These are phyloP conservation scores for Tulasnella sp. DNA, from an alignment of 768 basidiomycete genomes.

Conservation along the genomic window DNA sequence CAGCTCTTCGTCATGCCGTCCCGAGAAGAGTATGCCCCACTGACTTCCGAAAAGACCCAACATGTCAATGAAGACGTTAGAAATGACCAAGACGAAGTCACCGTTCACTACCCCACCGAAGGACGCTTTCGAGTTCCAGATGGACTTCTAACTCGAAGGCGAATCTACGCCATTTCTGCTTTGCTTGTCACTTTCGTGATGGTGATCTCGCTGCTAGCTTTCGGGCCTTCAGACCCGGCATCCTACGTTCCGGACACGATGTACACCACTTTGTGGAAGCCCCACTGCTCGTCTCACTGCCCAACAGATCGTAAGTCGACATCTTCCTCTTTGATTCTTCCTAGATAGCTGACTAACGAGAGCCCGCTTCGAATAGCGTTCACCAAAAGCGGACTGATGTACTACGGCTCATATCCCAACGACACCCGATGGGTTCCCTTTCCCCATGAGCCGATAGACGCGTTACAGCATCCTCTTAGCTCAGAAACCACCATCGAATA, in stretches of 20 bases:
- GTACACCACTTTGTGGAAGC: not conserved
- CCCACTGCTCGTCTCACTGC: not conserved
- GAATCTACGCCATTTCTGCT: not conserved
- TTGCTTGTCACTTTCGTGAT: not conserved
- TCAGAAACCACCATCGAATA: not conserved
- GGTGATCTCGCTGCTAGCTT: not conserved
- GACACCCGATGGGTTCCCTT: slow-evolving; percentile 5
- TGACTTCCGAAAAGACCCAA: not conserved
- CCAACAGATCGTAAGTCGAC: not conserved
- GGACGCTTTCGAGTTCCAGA: not conserved
- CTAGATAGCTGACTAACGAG: not conserved
- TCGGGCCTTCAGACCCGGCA: not conserved
- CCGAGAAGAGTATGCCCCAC: not conserved
- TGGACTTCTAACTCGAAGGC: not conserved
- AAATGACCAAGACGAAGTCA: not conserved
- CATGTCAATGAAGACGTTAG: not conserved
- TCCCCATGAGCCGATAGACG: slow-evolving; percentile 3
- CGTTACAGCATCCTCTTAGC: not conserved
- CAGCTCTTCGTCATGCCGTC: not conserved
- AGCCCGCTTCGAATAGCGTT: not conserved
- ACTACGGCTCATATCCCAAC: not conserved
- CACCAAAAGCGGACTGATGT: not conserved
- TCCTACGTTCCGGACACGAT: not conserved
- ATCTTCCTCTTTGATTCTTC: not conserved
- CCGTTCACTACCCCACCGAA: not conserved